These are phyloP conservation scores for Theobroma cacao DNA, from an alignment of 345 rosid genomes.

Conservation along the genomic window DNA sequence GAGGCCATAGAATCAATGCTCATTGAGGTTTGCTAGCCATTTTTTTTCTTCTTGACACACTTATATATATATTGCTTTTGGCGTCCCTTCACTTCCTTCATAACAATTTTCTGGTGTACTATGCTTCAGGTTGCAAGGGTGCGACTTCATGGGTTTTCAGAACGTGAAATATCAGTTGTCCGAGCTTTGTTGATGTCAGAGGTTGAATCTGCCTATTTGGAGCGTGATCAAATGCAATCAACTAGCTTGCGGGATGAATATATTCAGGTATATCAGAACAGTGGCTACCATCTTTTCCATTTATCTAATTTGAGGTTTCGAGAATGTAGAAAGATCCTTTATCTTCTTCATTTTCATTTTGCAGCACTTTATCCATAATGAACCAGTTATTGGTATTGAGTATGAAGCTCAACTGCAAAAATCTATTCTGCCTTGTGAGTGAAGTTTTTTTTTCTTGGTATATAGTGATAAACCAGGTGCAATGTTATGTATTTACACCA, in stretches of 20 bases:
- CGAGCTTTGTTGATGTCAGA: conserved; percentile 80
- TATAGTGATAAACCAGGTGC: conserved; percentile 18
- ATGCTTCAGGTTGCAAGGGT: conserved; percentile 77
- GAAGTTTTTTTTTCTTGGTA: not conserved
- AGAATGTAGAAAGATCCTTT: not conserved
- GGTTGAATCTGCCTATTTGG: conserved; percentile 93
- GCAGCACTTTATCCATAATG: conserved; percentile 81
- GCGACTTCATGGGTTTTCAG: conserved; percentile 89
- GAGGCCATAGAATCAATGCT: conserved; percentile 88
- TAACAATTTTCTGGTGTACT: conserved; percentile 10
- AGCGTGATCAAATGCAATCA: conserved; percentile 92
- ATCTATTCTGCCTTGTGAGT: conserved; percentile 83
- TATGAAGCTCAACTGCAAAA: conserved; percentile 93
- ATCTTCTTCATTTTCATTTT: conserved; percentile 13
- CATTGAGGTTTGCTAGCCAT: conserved; percentile 55
- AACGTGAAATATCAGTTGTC: conserved; percentile 78
- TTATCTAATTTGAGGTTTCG: conserved; percentile 10
- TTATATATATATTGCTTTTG: conserved; percentile 7
- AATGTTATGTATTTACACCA: conserved; percentile 5
- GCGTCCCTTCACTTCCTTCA: not conserved
- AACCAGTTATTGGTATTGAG: conserved; percentile 91
- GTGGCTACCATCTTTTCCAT: not conserved
- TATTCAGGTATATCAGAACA: conserved; percentile 49
- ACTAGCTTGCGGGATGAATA: conserved; percentile 84
- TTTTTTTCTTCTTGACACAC: conserved; percentile 18